These are phyloP conservation scores for Boletus austroedulis DNA, from an alignment of 1,284 basidiomycete genomes.

Conservation along the genomic window DNA sequence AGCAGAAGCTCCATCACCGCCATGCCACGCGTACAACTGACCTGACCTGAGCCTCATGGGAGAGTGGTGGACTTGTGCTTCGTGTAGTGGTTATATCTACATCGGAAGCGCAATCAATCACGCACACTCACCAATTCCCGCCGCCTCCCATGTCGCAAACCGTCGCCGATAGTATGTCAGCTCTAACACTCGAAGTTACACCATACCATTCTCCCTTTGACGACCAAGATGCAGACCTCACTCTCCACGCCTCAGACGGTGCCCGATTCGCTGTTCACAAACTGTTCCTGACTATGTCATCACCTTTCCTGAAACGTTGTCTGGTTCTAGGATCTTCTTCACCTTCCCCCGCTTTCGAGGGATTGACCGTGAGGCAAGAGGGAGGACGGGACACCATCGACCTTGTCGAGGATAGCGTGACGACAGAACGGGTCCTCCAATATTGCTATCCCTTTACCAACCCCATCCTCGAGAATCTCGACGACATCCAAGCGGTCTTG, in stretches of 20 bases:
- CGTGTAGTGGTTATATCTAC: slow-evolving; percentile 28
- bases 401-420: slow-evolving; percentile 27
- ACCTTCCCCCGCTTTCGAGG: slow-evolving; percentile 29
- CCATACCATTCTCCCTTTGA: slow-evolving; percentile 32
- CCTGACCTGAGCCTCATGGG: slow-evolving; percentile 33
- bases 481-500: slow-evolving; percentile 35
- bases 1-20: slow-evolving; percentile 15
- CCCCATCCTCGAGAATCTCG: slow-evolving; percentile 31
- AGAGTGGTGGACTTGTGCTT: slow-evolving; percentile 12
- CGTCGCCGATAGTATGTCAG: slow-evolving; percentile 19
- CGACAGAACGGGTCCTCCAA: slow-evolving; percentile 35
- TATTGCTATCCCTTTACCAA: slow-evolving; percentile 34
- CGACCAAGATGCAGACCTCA: slow-evolving; percentile 32
- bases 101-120: slow-evolving; percentile 18
- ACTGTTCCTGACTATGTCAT: slow-evolving; percentile 31
- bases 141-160: slow-evolving; percentile 29
- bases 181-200: slow-evolving; percentile 29
- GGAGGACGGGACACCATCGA: slow-evolving; percentile 28
- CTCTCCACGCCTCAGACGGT: slow-evolving; percentile 33
- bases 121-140: slow-evolving; percentile 15
- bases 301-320: slow-evolving; percentile 31
- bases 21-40: slow-evolving; percentile 28
- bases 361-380: slow-evolving; percentile 25
- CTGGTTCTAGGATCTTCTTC: slow-evolving; percentile 29
- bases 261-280: slow-evolving; percentile 35